Conservation (phyloP, 2,329 filamentous ascomycete genomes). For the Trichoderma guizhouense region DNA sequence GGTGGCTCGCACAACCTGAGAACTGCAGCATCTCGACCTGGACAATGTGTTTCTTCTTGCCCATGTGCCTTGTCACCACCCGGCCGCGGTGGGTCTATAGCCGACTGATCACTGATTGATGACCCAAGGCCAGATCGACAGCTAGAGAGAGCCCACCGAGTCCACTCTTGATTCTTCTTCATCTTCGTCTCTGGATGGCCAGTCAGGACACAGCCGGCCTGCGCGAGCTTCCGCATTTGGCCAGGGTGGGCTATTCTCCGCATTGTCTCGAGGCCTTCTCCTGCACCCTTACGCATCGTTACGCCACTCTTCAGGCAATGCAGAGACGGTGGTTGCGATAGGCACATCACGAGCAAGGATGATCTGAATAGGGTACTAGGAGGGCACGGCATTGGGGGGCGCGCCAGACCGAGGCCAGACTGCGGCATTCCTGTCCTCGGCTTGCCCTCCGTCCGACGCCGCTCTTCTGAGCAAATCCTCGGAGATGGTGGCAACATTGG, state of each 20-base stretch:
- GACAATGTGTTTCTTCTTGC: neutral
- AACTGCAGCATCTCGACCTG: conserved; percentile 5
- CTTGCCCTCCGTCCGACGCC: neutral
- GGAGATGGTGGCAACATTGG: conserved; percentile 3
- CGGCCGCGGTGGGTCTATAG: conserved; percentile 3
- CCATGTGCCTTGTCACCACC: conserved; percentile 12
- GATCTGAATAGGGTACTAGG: neutral
- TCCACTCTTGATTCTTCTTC: conserved; percentile 1
- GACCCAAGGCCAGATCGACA: conserved; percentile 16
- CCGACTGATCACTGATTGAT: conserved; percentile 9
- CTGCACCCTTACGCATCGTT: conserved; percentile 20
- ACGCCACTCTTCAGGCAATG: conserved; percentile 14
- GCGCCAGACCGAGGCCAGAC: neutral
- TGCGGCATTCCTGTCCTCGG: neutral
- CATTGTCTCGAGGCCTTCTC: conserved; percentile 17
- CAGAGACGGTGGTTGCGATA: neutral
- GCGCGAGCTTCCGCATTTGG: conserved; percentile 22
- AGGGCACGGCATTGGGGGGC: neutral
- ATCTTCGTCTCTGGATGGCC: conserved; percentile 1
- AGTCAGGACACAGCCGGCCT: neutral
- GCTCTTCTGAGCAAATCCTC: neutral
- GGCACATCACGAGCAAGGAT: conserved; percentile 12
- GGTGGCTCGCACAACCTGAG: neutral
- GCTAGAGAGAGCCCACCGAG: conserved; percentile 14
- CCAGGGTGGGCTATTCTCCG: conserved; percentile 18